Evolutionary conservation across 1,284 basidiomycete genomes (phyloP), one percentile per base, ranked within the genome.

Genomic region (Cystobasidium slooffiae): DNA sequence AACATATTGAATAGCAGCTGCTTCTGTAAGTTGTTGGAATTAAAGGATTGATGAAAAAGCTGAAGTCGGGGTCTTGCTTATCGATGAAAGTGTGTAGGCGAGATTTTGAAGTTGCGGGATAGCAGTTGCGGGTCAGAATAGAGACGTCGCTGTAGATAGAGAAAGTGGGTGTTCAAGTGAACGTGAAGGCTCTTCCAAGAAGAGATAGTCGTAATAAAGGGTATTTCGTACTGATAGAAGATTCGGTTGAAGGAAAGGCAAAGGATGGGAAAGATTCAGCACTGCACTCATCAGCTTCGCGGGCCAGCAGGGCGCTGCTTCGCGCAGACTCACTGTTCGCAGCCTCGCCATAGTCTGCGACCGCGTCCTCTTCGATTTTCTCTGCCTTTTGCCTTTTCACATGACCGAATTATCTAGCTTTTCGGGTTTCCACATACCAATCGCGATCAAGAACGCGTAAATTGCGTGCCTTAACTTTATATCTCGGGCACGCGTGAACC

Each of bases 141-240:
- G 49, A 24, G 24, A 24, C 18, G 64, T 37, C 44, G 64, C n/a
- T 16, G 52, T 46, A 31, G 37, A 18, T 52, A 68, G 55, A 49
- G 66, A 68, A 59, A 68, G 66, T 68, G 66, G 66, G 66, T 68
- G 55, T 66, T 66, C 64, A 66, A 66, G 64, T 41, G 64, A 66
- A 66, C 64, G 64, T 66, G 64, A 66, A 66, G 64, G 31, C 64
- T 66, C 64, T 66, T 66, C 64, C 64, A 66, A 66, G 64, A 66
- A 66, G 64, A 66, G 64, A 41, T 51, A 24, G 64, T 53, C 22
- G 47, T 20, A 52, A 20, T 37, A 16, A 49, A 53, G 8, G 37
- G n/a, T 52, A 39, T 37, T 51, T 51, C 64, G 64, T 66, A 66
- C 49, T 53, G 31, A 66, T 7, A 16, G 47, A 37, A 65, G 62